Conservation (phyloP, 2,329 filamentous ascomycete genomes). For the Arthroderma uncinatum region DNA sequence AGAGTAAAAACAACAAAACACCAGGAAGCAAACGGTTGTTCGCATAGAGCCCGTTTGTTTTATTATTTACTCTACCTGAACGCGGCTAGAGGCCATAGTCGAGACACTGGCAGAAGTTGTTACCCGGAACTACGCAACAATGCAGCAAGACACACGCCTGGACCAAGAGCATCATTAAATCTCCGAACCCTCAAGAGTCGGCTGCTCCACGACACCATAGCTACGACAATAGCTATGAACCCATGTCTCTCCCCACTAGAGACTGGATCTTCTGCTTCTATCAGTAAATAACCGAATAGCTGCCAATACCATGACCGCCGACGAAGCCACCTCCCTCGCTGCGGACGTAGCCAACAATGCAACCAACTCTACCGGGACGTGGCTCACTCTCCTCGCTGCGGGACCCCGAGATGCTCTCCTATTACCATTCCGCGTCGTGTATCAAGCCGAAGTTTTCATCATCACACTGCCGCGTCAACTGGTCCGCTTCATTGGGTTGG, state of each 20-base stretch:
- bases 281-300: background rate
- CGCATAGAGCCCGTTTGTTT: too few species aligned
- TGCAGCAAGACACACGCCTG: background rate
- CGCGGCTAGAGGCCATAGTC: background rate
- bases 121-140: background rate
- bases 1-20: too few species aligned
- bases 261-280: background rate
- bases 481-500: slow-evolving; percentile 12
- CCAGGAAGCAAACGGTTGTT: too few species aligned
- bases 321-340: background rate
- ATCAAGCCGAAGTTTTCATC: slow-evolving; percentile 15
- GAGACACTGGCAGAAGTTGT: background rate
- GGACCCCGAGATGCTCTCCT: slow-evolving; percentile 9
- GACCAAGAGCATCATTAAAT: background rate
- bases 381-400: background rate
- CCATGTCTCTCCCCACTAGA: background rate
- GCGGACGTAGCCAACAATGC: background rate
- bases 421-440: slow-evolving; percentile 14
- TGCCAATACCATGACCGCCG: background rate
- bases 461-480: slow-evolving; percentile 12
- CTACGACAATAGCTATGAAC: background rate
- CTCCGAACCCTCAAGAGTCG: background rate
- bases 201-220: background rate
- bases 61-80: too few species aligned
- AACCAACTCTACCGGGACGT: background rate